A percentile compares a stretch with the other conserved stretches of the same genome.
These are phyloP conservation scores for Tricholoma bakamatsutake DNA, from an alignment of 768 basidiomycete genomes.

Conservation along the genomic window DNA sequence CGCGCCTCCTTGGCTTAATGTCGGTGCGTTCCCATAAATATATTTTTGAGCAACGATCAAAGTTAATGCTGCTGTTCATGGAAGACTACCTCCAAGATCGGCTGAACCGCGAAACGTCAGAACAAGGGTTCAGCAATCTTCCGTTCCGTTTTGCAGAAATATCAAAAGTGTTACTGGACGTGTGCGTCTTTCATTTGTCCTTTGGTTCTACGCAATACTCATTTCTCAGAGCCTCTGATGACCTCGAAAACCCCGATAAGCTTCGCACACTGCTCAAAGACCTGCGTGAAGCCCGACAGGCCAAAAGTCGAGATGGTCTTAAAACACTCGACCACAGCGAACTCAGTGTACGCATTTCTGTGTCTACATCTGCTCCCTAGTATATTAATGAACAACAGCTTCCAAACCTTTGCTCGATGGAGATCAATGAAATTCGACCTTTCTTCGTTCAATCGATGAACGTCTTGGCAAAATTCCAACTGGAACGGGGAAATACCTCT, in stretches of 20 bases:
- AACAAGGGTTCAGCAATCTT: conserved; percentile 67
- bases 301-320: conserved; percentile 87
- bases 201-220: background rate
- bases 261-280: conserved; percentile 86
- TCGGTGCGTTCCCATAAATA: conserved; percentile 49
- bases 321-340: conserved; percentile 75
- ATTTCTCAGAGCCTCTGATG: conserved; percentile 73
- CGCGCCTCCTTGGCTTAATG: conserved; percentile 82
- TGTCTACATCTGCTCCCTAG: background rate
- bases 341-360: conserved; percentile 47
- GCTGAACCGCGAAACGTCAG: conserved; percentile 67
- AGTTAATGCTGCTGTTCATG: background rate
- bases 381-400: conserved; percentile 39
- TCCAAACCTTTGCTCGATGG: conserved; percentile 82
- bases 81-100: conserved; percentile 78
- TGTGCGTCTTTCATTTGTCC: conserved; percentile 45
- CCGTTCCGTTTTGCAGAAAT: conserved; percentile 90
- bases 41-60: background rate
- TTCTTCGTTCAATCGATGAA: conserved; percentile 81
- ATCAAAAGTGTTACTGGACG: conserved; percentile 87
- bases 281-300: conserved; percentile 91
- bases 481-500: conserved; percentile 29
- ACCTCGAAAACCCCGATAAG: conserved; percentile 79
- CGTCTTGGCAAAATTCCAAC: conserved; percentile 25
- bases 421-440: conserved; percentile 91